Base-by-base conservation (phyloP, 1,284 basidiomycete genomes). In the Meripilus lineatus region DNA sequence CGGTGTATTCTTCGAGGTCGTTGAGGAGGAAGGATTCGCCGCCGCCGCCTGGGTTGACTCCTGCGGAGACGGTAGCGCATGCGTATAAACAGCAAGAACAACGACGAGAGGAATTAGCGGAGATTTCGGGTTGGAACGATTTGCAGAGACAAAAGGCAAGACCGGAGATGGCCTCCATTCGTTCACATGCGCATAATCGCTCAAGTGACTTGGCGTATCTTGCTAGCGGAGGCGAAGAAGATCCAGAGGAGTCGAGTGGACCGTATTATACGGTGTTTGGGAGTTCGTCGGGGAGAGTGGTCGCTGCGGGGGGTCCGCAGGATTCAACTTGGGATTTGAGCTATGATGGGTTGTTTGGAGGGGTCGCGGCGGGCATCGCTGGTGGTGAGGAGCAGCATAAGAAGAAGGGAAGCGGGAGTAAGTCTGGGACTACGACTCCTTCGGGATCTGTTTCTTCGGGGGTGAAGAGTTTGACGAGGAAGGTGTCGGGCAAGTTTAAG, bases 261-360 rank as follows among this genome's bases (percentile, higher is more conserved):
- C 77, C 77, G 15, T 78, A 77, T 43, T 76, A 76, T 51, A 77
- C 77, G 1, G 70, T 79, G 5, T 69, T 76, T 47, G 77, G 77
- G 0, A 64, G 68, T 15, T 58, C 66, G 2, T 62, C 71, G 1
- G 75, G 67, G 1, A 65, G 65, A 5, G 58, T 74, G 4, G 64
- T 76, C 5, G 69, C 68, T 8, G 69, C 71, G 3, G 72, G 70
- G 1, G 64, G 66, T 10, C n/a, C n/a, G n/a, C 64, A 65, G 0
- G 65, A 69, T 3, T 73, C 77, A 24, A 47, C 51, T 24, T 63
- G 55, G 60, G 40, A 46, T 22, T 34, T 43, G 10, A 46, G 44
- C 23, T 47, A 50, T 21, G 45, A 44, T 38, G 39, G 42, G 7
- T 50, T 47, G 30, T 48, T 49, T 20, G 32, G 48, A 8, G 37